These are phyloP conservation scores for Eurotiales sp. DNA, from an alignment of 2,329 filamentous ascomycete genomes.

Conservation along the genomic window DNA sequence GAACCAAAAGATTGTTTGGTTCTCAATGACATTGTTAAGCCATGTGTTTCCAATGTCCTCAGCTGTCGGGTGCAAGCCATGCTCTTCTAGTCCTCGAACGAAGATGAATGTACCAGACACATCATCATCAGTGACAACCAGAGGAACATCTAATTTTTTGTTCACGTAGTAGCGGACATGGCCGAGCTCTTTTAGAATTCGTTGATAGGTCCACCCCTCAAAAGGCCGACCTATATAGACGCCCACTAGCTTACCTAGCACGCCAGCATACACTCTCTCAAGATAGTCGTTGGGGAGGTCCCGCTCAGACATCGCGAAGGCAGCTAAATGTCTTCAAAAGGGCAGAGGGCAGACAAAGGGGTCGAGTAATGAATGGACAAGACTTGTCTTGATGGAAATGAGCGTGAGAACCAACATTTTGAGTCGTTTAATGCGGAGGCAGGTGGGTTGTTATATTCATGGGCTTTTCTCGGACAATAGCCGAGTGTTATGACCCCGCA, in stretches of 20 bases:
- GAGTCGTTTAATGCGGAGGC: too few relatives aligned
- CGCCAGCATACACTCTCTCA: constrained; percentile 1
- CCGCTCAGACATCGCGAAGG: too few relatives aligned
- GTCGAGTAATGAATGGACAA: too few relatives aligned
- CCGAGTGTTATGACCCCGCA: too few relatives aligned
- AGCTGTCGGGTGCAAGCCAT: not conserved
- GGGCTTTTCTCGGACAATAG: too few relatives aligned
- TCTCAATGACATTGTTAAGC: not conserved
- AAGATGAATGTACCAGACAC: not conserved
- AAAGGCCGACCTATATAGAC: not conserved
- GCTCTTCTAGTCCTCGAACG: not conserved
- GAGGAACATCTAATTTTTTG: not conserved
- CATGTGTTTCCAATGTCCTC: not conserved
- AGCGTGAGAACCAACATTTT: too few relatives aligned
- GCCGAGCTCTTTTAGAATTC: not conserved
- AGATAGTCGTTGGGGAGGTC: not conserved
- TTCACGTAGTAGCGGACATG: not conserved
- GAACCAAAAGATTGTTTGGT: not conserved
- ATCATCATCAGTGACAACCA: not conserved
- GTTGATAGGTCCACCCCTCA: not conserved
- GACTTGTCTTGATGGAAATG: too few relatives aligned
- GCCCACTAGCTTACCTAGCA: not conserved
- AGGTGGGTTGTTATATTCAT: too few relatives aligned
- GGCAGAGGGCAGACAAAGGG: too few relatives aligned
- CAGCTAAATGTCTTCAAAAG: too few relatives aligned